Conservation (phyloP, 768 basidiomycete species). For the Pleurotus tuber-regium region DNA sequence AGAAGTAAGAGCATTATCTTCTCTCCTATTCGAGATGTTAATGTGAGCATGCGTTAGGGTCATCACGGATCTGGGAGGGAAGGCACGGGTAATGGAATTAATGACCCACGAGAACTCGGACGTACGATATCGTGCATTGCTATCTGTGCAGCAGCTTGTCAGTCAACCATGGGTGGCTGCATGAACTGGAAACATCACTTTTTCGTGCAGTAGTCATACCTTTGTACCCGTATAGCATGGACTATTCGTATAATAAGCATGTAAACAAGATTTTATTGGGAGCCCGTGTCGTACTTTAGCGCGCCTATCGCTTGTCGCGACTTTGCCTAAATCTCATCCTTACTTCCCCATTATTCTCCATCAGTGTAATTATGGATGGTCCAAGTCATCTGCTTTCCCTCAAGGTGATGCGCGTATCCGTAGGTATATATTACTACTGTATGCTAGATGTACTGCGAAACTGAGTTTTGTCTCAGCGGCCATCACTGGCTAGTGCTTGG, state of each 20-base stretch:
- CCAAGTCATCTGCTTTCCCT: constrained; percentile 69
- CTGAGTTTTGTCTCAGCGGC: constrained; percentile 46
- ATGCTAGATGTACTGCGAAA: neutral
- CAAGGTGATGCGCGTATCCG: constrained; percentile 88
- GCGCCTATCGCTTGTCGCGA: too few species aligned
- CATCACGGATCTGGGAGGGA: constrained; percentile 83
- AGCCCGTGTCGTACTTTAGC: too few species aligned
- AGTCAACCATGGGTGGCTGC: constrained; percentile 81
- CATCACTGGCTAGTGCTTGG: constrained; percentile 73
- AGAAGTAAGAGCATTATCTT: constrained; percentile 60
- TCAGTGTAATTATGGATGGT: constrained; percentile 35
- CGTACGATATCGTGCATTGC: constrained; percentile 88
- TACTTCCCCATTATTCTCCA: too few species aligned
- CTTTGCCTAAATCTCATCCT: too few species aligned
- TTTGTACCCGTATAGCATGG: too few species aligned
- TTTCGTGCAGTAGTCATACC: too few species aligned
- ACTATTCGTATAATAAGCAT: too few species aligned
- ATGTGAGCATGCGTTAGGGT: constrained; percentile 40
- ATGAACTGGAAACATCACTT: too few species aligned
- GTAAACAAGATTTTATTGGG: too few species aligned
- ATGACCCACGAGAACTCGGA: constrained; percentile 88
- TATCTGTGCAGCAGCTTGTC: constrained; percentile 89
- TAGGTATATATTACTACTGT: constrained; percentile 39
- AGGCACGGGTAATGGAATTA: constrained; percentile 85
- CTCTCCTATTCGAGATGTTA: neutral